A percentile compares a stretch with the other conserved stretches of the same genome.
These are phyloP conservation scores for Elaphomyces granulatus DNA, from an alignment of 495 filamentous ascomycete genomes.

Conservation along the genomic window DNA sequence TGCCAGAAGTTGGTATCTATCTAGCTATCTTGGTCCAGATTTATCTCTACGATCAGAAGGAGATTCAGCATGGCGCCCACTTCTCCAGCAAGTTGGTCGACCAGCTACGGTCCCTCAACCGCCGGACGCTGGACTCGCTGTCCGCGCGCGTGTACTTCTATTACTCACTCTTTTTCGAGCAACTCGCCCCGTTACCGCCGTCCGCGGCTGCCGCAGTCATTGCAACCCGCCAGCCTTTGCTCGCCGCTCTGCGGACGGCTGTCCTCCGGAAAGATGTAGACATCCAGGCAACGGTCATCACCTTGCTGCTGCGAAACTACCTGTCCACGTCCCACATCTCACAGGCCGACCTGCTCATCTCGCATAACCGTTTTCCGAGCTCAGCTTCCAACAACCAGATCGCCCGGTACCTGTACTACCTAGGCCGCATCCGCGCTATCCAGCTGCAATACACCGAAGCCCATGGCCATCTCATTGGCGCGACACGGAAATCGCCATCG, in stretches of 20 bases:
- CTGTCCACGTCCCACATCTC: conserved; percentile 91
- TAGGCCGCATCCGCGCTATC: conserved; percentile 90
- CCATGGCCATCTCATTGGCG: conserved; percentile 82
- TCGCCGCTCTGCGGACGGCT: conserved; percentile 80
- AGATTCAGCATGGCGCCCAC: conserved; percentile 59
- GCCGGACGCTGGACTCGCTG: conserved; percentile 83
- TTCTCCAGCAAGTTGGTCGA: conserved; percentile 74
- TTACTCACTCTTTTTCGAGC: conserved; percentile 85
- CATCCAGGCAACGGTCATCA: conserved; percentile 88
- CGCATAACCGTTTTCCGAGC: conserved; percentile 84
- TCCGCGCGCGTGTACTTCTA: conserved; percentile 97
- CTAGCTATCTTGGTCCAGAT: conserved; percentile 82
- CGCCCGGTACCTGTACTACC: conserved; percentile 88
- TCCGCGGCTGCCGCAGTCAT: conserved; percentile 74
- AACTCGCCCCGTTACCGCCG: conserved; percentile 70
- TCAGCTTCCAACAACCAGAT: conserved; percentile 96
- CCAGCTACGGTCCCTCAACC: conserved; percentile 76
- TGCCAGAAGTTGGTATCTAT: conserved; percentile 89
- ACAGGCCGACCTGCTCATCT: conserved; percentile 89
- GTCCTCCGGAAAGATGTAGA: conserved; percentile 93
- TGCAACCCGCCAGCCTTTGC: conserved; percentile 68
- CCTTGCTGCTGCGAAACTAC: conserved; percentile 89
- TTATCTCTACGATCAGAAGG: conserved; percentile 70
- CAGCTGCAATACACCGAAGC: conserved; percentile 93
- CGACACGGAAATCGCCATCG: conserved; percentile 86